Conservation (phyloP, 2,329 filamentous ascomycete genomes). For the Alternaria sp. region DNA sequence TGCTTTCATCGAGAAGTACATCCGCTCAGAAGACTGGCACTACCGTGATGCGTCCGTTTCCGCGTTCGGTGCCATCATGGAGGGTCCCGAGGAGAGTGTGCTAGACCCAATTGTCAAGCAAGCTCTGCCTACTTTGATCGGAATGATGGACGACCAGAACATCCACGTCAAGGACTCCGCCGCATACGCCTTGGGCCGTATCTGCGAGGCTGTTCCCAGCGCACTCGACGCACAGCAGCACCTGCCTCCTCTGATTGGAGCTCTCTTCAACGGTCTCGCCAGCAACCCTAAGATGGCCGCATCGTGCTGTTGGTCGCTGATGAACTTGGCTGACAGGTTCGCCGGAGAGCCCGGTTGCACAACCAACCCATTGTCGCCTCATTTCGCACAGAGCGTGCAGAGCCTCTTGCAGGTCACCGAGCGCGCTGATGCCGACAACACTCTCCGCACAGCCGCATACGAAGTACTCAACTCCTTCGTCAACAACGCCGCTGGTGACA, state of each 20-base stretch:
- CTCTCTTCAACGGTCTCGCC: slow-evolving; percentile 86
- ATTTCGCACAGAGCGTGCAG: slow-evolving; percentile 91
- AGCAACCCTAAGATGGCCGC: slow-evolving; percentile 96
- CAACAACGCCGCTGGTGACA: slow-evolving; percentile 86
- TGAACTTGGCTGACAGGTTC: slow-evolving; percentile 97
- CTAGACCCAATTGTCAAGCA: slow-evolving; percentile 95
- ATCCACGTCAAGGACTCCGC: slow-evolving; percentile 95
- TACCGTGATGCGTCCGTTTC: slow-evolving; percentile 93
- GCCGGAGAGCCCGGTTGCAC: slow-evolving; percentile 81
- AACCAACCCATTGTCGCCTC: slow-evolving; percentile 82
- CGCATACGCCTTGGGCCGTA: slow-evolving; percentile 92
- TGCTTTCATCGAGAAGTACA: slow-evolving; percentile 87
- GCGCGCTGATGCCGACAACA: slow-evolving; percentile 79
- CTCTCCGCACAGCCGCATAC: slow-evolving; percentile 92
- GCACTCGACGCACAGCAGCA: slow-evolving; percentile 86
- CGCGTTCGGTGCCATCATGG: slow-evolving; percentile 98
- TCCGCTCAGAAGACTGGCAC: slow-evolving; percentile 93
- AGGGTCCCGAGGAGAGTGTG: slow-evolving; percentile 91
- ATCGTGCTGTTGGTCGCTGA: slow-evolving; percentile 98
- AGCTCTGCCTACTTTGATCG: slow-evolving; percentile 87
- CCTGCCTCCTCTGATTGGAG: slow-evolving; percentile 82
- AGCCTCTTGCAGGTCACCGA: slow-evolving; percentile 87
- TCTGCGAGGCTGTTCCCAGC: slow-evolving; percentile 91
- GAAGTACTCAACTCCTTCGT: slow-evolving; percentile 97
- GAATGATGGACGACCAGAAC: slow-evolving; percentile 87